These are phyloP conservation scores for Boeremia lycopersici DNA, from an alignment of 2,329 filamentous ascomycete genomes.

Conservation along the genomic window DNA sequence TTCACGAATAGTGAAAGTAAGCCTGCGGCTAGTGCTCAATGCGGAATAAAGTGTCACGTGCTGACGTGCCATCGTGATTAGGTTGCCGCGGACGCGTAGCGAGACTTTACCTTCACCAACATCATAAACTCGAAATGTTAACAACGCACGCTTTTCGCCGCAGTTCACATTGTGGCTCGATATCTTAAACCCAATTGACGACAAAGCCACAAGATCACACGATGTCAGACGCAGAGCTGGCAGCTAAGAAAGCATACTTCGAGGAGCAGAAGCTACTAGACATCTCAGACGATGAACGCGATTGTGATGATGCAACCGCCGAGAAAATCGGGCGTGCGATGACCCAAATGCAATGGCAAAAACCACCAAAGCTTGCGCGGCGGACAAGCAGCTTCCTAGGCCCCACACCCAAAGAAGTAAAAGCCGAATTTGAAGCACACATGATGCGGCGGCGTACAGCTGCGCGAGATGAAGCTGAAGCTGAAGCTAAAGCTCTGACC, in stretches of 20 bases:
- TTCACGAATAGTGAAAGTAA: constrained; percentile 21
- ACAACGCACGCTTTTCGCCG: not conserved
- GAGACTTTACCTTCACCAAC: constrained; percentile 21
- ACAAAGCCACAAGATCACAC: not conserved
- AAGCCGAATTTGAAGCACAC: constrained; percentile 34
- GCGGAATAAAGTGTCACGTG: constrained; percentile 15
- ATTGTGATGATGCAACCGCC: constrained; percentile 22
- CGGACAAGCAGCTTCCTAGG: constrained; percentile 39
- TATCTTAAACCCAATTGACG: constrained; percentile 1
- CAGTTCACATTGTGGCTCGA: not conserved
- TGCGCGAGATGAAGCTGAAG: constrained; percentile 11
- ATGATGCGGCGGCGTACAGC: constrained; percentile 22
- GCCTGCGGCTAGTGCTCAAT: constrained; percentile 21
- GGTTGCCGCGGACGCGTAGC: constrained; percentile 3
- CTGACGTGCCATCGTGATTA: constrained; percentile 30
- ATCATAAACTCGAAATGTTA: not conserved
- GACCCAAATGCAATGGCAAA: constrained; percentile 22
- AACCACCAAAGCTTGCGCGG: constrained; percentile 12
- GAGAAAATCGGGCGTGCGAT: constrained; percentile 31
- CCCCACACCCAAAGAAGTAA: constrained; percentile 37
- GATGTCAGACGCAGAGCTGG: constrained; percentile 34
- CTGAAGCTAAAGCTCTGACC: constrained; percentile 7
- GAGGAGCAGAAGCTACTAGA: constrained; percentile 38
- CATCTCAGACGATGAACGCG: constrained; percentile 36
- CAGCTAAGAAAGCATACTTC: constrained; percentile 39